Percentiles rank a stretch among this genome's conserved stretches.
phyloP scores from a whole-genome alignment of 31 red algal species.

The Bonnemaisonia californica region DNA sequence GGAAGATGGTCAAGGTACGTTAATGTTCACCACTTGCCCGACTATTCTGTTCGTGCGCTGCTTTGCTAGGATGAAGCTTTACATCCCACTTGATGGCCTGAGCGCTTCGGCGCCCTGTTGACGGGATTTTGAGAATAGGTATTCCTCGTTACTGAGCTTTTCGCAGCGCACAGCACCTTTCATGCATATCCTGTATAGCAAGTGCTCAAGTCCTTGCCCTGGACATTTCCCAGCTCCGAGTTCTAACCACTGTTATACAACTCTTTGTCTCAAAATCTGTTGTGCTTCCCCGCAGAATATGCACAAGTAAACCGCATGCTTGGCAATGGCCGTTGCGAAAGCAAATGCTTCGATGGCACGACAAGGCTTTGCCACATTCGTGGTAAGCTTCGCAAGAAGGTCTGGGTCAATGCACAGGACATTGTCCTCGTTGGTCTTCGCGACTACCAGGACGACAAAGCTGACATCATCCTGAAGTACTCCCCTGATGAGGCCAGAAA shows the following conservation, averaged over 20 bases:
- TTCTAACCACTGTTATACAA: too few relatives aligned
- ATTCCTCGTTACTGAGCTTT: constrained; percentile 84
- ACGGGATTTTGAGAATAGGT: constrained; percentile 64
- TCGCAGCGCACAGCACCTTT: not conserved
- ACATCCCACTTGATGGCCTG: constrained; percentile 31
- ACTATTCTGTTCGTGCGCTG: not conserved
- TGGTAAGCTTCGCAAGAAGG: constrained; percentile 98
- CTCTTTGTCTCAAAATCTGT: too few relatives aligned
- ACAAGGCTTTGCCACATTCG: constrained; percentile 97
- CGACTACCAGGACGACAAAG: constrained; percentile 98
- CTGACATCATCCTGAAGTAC: constrained; percentile 99
- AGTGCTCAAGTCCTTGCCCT: too few relatives aligned
- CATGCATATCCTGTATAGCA: too few relatives aligned
- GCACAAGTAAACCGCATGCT: constrained; percentile 96
- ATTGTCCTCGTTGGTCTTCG: constrained; percentile 98
- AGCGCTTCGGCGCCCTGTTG: constrained; percentile 30
- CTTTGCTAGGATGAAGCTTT: constrained; percentile 36
- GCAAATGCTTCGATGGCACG: constrained; percentile 91
- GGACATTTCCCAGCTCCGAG: too few relatives aligned
- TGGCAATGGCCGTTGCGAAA: constrained; percentile 97
- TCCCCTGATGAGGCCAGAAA: constrained; percentile 92
- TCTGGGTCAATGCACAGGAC: constrained; percentile 97
- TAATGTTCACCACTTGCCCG: not conserved
- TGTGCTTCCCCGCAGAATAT: constrained; percentile 78
- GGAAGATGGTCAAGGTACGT: constrained; percentile 98